phyloP scores from a whole-genome alignment of 306 rosid species.

The Calophaca sinica region DNA sequence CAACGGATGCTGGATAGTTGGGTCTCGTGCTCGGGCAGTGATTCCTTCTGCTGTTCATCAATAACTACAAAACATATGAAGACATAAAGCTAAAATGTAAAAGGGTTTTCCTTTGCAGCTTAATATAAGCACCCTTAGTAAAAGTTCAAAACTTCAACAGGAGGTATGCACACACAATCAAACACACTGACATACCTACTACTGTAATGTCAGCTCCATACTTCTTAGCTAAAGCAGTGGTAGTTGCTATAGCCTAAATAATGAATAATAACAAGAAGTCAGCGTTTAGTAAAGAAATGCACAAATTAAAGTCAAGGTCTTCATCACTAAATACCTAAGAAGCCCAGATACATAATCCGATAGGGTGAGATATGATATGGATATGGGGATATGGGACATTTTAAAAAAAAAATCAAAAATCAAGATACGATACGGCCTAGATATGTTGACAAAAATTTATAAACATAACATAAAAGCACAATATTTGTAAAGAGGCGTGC shows the following conservation, averaged over 20 bases:
- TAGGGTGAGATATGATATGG: no score
- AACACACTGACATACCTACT: conserved; percentile 64
- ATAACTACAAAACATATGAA: conserved; percentile 70
- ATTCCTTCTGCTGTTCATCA: conserved; percentile 81
- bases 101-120: conserved; percentile 16
- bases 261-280: conserved; percentile 26
- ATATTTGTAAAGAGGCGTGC: no score
- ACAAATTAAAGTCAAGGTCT: neutral
- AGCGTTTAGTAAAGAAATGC: conserved; percentile 28
- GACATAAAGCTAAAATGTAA: neutral
- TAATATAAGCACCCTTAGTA: conserved; percentile 34
- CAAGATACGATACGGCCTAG: neutral
- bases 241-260: conserved; percentile 74
- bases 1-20: conserved; percentile 87
- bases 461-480: no score
- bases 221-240: conserved; percentile 85
- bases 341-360: neutral
- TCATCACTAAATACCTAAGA: neutral
- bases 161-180: conserved; percentile 11
- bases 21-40: conserved; percentile 82
- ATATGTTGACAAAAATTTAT: neutral
- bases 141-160: conserved; percentile 9
- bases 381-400: no score
- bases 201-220: conserved; percentile 94
- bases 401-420: no score